phyloP scores from a whole-genome alignment of 305 asterid species.

The Fraxinus xanthoxyloides region DNA sequence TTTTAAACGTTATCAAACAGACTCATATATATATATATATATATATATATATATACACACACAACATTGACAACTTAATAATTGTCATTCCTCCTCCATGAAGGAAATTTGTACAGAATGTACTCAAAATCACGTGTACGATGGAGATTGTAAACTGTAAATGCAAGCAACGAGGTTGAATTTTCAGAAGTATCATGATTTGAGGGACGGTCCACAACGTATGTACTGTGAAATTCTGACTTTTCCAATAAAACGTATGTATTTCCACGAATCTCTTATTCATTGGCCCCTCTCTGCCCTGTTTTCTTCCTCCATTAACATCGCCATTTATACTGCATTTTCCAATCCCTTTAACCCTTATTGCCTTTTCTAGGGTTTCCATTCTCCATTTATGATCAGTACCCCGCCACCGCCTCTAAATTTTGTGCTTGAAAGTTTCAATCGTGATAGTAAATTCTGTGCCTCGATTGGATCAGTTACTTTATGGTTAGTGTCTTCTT shows the following conservation, averaged over 20 bases:
- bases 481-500: conserved; percentile 29
- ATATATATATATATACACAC: too few species aligned
- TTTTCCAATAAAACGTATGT: neutral
- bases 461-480: conserved; percentile 9
- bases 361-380: conserved; percentile 31
- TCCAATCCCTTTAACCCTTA: neutral
- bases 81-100: too few species aligned
- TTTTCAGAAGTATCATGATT: too few species aligned
- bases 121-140: too few species aligned
- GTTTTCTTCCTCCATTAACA: conserved; percentile 33
- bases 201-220: too few species aligned
- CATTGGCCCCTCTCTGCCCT: conserved; percentile 37
- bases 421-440: conserved; percentile 20
- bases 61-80: too few species aligned
- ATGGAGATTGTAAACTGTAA: too few species aligned
- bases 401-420: conserved; percentile 6
- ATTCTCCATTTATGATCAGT: neutral
- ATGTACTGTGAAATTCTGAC: neutral
- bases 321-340: conserved; percentile 22
- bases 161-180: too few species aligned
- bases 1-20: too few species aligned
- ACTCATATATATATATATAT: too few species aligned
- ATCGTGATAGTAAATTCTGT: neutral
- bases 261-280: conserved; percentile 31
- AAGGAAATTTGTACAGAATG: too few species aligned